phyloP scores from a whole-genome alignment of 73 alveolate species.

The Paramecium biaurelia region DNA sequence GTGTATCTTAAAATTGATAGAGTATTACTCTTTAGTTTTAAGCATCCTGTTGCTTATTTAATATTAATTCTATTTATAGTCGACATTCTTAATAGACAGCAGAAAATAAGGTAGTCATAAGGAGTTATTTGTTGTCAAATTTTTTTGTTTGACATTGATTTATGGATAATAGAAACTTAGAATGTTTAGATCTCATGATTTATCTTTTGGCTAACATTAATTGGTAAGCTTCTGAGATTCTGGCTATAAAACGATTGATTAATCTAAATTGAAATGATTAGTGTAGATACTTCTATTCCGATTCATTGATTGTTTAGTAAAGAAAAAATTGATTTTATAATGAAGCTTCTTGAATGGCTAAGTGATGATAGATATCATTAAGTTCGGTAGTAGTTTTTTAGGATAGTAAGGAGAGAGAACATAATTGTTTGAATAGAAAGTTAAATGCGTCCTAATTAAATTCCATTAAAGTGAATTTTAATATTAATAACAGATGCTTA shows the following conservation, averaged over 20 bases:
- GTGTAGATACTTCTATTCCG: not conserved
- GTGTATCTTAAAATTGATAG: not conserved
- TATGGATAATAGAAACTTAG: not conserved
- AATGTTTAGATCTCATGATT: not conserved
- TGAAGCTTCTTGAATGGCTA: not conserved
- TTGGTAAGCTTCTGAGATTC: not conserved
- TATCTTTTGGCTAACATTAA: not conserved
- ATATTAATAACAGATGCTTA: not conserved
- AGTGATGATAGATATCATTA: not conserved
- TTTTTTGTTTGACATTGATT: not conserved
- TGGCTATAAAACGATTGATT: not conserved
- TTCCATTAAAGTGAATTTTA: not conserved
- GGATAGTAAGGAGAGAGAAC: not conserved
- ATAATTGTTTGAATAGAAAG: not conserved
- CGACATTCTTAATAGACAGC: slow-evolving; percentile 2
- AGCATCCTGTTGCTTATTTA: not conserved
- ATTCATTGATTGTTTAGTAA: not conserved
- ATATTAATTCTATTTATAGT: not conserved
- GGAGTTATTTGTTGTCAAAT: not conserved
- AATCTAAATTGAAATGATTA: not conserved
- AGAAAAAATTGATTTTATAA: not conserved
- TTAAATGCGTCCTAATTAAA: not conserved
- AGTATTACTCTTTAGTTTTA: not conserved
- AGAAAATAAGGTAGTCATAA: not conserved
- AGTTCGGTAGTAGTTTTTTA: not conserved